phyloP scores from a whole-genome alignment of 305 asterid species.

The Solanum hybrid region DNA sequence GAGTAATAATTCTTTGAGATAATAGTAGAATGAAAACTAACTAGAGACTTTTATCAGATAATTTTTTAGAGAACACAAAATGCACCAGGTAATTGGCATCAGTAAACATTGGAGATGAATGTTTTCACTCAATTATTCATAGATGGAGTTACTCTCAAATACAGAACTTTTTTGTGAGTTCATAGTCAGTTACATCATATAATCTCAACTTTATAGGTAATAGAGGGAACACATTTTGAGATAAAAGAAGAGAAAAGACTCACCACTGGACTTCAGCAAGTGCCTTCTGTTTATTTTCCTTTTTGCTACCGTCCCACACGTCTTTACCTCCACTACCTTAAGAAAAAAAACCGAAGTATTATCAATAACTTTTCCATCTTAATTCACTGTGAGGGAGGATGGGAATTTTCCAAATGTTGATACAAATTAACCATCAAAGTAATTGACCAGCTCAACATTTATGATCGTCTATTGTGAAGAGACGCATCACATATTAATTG shows the following conservation, averaged over 20 bases:
- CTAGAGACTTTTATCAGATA: neutral
- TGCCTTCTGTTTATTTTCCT: slow-evolving; percentile 73
- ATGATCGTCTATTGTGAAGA: neutral
- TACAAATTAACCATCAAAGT: neutral
- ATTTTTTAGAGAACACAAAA: neutral
- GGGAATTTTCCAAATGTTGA: neutral
- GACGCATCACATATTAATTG: neutral
- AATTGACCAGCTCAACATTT: neutral
- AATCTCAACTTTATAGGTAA: neutral
- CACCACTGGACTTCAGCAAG: slow-evolving; percentile 83
- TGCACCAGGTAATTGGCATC: neutral
- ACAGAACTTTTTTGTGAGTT: neutral
- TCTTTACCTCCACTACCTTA: slow-evolving; percentile 88
- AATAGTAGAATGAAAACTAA: neutral
- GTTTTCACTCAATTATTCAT: neutral
- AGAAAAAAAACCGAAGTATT: slow-evolving; percentile 13
- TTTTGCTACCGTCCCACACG: slow-evolving; percentile 65
- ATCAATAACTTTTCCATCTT: neutral
- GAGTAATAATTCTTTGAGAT: neutral
- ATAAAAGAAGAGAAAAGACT: slow-evolving; percentile 18
- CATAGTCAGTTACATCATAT: neutral
- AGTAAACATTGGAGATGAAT: neutral
- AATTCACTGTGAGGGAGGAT: slow-evolving; percentile 4
- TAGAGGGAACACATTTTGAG: neutral
- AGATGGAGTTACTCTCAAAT: neutral